Evolutionary conservation across 192 early-diverging fungal species (phyloP), one percentile per base, ranked within the genome.

Genomic region (Coemansia erecta): DNA sequence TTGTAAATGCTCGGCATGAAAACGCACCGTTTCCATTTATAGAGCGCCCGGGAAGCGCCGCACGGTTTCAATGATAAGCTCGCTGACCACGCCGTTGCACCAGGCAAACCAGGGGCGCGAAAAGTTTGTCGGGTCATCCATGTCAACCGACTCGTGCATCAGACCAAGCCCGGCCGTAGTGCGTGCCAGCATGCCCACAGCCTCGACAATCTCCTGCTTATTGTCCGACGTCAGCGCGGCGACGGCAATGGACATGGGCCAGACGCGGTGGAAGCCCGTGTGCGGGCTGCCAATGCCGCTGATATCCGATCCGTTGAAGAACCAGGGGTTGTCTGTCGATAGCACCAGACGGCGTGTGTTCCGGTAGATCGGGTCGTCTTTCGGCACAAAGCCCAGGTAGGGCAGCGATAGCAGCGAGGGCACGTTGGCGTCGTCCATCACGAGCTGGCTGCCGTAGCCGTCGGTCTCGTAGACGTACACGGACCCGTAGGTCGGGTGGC

Each of bases 361-460:
- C 46, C 44, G 44, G 58, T 89, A 89, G 5, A 83, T 41, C 6
- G 78, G 14, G 46, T 87, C 73, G 17, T 55, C 49, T 0, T 51
- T 47, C 14, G 56, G 17, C 23, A 83, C 59, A 63, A 84, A 87
- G 19, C 81, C 86, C 9, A 86, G 58, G 17, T 83, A 62, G 8
- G 86, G 86, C 26, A 87, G 57, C 15, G 79, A 67, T 14, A 86
- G 64, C 15, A 87, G 66, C 7, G 75, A 77, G 6, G 86, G 86
- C 19, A 84, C 70, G 44, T 85, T 86, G 17, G 86, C 86, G 55
- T 87, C 86, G 60, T 88, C 86, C 86, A 85, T 87, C 11, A 88
- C 50, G 37, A 85, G 28, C n/a, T 57, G 58, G 5, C 80, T 73
- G 11, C 86, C 86, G 44, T 73, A 87, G 15, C 86, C 86, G 43